Evolutionary conservation across 1,284 basidiomycete species (phyloP), one percentile per base, ranked within the genome.

Genomic region (Ustilago trichophora): DNA sequence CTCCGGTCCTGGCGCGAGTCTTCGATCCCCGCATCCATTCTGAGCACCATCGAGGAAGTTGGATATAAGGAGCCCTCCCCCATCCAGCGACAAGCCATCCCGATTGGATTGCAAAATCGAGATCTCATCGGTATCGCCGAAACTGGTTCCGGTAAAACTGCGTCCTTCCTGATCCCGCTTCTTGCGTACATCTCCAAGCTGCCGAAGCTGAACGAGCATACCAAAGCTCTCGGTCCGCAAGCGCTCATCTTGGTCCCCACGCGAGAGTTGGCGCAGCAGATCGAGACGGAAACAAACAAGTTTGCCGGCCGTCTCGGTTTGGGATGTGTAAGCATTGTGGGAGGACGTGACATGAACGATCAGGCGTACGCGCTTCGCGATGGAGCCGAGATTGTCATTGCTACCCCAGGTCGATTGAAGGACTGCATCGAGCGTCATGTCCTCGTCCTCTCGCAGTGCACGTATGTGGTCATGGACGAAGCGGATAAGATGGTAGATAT

Each of bases 131-230:
- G 95, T 73, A 93, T 98, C 53, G 96, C 95, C 58, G 95, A 99
- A 83, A 98, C 96, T 46, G 78, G 76, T 22, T 98, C 95, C 73
- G 95, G 95, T 80, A 98, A 98, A 85, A 98, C 95, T 13, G 95
- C 94, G n/a, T 93, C 94, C 3, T 98, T 98, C 83, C 93, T 98
- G 59, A 95, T 98, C 49, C 95, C 95, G 16, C 95, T 98, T 92
- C 86, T 98, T 42, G 86, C 92, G 25, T 98, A 97, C 84, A 98
- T 98, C 74, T 88, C 88, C 22, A 87, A 87, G 49, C 85, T 98
- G 40, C 91, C 93, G 15, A 87, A 87, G 1, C 87, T 98, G 70
- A 88, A 88, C 45, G 95, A 98, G 72, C 92, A 93, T 26, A 98
- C 90, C 75, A 87, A 92, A 55, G 91, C 96, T 82, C 84, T 94